phyloP scores from a whole-genome alignment of 352 stramenopile species.

The Phytophthora agathidicida region DNA sequence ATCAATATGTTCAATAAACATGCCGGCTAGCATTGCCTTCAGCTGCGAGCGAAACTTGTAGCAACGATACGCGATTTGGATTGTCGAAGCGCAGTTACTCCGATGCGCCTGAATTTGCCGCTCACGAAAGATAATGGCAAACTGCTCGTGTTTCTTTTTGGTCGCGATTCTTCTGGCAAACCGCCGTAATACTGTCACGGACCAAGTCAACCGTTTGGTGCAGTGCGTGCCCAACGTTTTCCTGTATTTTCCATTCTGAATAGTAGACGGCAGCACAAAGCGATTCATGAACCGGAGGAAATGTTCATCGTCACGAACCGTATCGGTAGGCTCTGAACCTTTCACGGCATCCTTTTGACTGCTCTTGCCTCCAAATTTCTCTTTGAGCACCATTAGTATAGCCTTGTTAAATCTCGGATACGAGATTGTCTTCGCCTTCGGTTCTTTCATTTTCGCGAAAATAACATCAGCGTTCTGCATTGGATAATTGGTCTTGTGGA shows the following conservation, averaged over 20 bases:
- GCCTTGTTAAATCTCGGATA: conserved; percentile 70
- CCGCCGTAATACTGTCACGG: conserved; percentile 42
- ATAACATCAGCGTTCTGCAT: conserved; percentile 64
- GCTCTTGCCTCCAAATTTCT: conserved; percentile 46
- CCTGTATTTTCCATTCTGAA: conserved; percentile 65
- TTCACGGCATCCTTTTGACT: conserved; percentile 3
- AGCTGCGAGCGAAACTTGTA: conserved; percentile 56
- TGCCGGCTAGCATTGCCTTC: conserved; percentile 45
- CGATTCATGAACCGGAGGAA: conserved; percentile 73
- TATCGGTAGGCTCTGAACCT: background rate
- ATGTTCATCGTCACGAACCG: conserved; percentile 30
- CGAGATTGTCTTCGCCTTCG: conserved; percentile 62
- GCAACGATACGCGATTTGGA: conserved; percentile 53
- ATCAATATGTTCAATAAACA: conserved; percentile 74
- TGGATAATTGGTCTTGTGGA: conserved; percentile 64
- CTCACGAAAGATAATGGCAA: conserved; percentile 46
- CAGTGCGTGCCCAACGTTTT: conserved; percentile 47
- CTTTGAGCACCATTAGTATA: conserved; percentile 62
- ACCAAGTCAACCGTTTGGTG: conserved; percentile 55
- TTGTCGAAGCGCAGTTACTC: conserved; percentile 33
- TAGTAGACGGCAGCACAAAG: conserved; percentile 62
- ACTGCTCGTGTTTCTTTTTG: conserved; percentile 50
- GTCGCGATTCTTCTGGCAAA: conserved; percentile 48
- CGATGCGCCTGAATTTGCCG: conserved; percentile 36
- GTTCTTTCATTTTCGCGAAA: conserved; percentile 82